A percentile compares a stretch with the other conserved stretches of the same genome.
Evolutionary conservation across 805 yeast genomes (phyloP).

Genomic region (Starmera caribaea): DNA sequence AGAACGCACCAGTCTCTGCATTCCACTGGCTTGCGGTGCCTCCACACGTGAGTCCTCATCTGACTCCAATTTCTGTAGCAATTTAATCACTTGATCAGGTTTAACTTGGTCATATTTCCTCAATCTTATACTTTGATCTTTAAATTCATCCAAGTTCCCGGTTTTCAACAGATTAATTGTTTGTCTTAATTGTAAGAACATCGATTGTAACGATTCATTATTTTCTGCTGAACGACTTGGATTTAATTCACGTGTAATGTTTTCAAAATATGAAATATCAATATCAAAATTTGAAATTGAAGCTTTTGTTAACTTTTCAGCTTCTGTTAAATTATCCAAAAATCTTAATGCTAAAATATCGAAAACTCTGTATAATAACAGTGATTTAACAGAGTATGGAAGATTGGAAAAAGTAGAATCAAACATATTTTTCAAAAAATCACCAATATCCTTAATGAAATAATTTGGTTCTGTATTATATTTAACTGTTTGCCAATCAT

Average conservation of each 20-base stretch:
- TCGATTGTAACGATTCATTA: constrained; percentile 51
- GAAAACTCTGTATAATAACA: constrained; percentile 78
- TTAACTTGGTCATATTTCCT: constrained; percentile 66
- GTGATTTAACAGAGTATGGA: constrained; percentile 67
- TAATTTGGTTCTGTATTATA: constrained; percentile 55
- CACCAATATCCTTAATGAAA: constrained; percentile 75
- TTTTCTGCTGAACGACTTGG: constrained; percentile 7
- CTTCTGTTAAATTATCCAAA: constrained; percentile 44
- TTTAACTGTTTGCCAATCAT: constrained; percentile 63
- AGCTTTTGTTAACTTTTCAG: constrained; percentile 43
- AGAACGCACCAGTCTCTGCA: too few species aligned
- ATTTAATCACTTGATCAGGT: constrained; percentile 56
- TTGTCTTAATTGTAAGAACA: constrained; percentile 74
- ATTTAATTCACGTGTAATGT: constrained; percentile 10
- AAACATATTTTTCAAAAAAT: constrained; percentile 77
- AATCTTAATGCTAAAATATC: constrained; percentile 74
- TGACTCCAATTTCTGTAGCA: constrained; percentile 45
- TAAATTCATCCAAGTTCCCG: constrained; percentile 57
- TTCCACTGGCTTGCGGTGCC: too few species aligned
- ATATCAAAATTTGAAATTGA: constrained; percentile 67
- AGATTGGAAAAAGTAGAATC: constrained; percentile 74
- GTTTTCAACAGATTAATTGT: constrained; percentile 60
- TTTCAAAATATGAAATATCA: constrained; percentile 68
- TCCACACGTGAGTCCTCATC: not conserved
- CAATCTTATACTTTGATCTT: constrained; percentile 42